Evolutionary conservation across 805 yeast genomes (phyloP).

Genomic region (Cyberlindnera samutprakarnensis): DNA sequence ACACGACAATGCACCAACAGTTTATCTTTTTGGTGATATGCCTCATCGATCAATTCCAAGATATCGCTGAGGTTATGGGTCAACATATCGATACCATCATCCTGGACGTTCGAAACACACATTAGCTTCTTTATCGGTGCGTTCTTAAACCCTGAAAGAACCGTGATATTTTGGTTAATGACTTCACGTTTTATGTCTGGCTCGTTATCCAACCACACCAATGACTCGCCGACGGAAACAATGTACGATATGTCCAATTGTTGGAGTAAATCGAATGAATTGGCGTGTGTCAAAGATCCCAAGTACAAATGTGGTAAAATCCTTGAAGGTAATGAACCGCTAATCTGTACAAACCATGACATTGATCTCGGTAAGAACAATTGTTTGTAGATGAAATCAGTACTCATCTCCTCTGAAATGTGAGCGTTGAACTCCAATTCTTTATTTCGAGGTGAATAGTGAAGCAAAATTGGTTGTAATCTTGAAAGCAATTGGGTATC

Average conservation of each 20-base stretch:
- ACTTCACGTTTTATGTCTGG: slow-evolving; percentile 9
- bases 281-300: slow-evolving; percentile 82
- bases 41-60: slow-evolving; percentile 56
- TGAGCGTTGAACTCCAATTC: slow-evolving; percentile 7
- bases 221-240: slow-evolving; percentile 79
- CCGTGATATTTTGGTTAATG: slow-evolving; percentile 14
- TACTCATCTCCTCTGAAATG: slow-evolving; percentile 12
- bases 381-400: slow-evolving; percentile 27
- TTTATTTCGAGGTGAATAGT: slow-evolving; percentile 43
- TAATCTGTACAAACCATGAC: slow-evolving; percentile 23
- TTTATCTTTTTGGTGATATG: slow-evolving; percentile 35
- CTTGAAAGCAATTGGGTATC: slow-evolving; percentile 63
- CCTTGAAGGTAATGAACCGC: slow-evolving; percentile 78
- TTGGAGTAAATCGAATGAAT: slow-evolving; percentile 51
- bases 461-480: slow-evolving; percentile 53
- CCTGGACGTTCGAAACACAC: slow-evolving; percentile 70
- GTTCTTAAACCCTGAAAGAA: slow-evolving; percentile 9
- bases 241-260: slow-evolving; percentile 65
- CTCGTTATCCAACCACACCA: slow-evolving; percentile 48
- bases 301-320: slow-evolving; percentile 78
- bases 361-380: slow-evolving; percentile 23
- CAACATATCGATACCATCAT: slow-evolving; percentile 84
- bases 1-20: slow-evolving; percentile 89
- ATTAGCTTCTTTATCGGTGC: slow-evolving; percentile 27
- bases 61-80: slow-evolving; percentile 55